Conservation (phyloP, 2,329 filamentous ascomycete species). For the Aureobasidium sp. region DNA sequence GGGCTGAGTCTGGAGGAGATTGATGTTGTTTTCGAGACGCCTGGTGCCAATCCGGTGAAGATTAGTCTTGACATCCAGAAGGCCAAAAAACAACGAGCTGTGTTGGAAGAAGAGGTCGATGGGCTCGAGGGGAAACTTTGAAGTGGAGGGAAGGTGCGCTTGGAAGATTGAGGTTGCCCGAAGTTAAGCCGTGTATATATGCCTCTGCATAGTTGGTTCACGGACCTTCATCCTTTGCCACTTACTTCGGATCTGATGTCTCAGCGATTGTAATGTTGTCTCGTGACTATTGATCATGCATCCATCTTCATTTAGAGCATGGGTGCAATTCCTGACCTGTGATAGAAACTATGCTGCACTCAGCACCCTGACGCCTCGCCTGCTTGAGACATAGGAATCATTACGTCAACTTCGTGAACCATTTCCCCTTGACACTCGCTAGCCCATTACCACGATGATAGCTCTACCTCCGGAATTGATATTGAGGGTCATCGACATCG, state of each 20-base stretch:
- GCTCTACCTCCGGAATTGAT: not conserved
- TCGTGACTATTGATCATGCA: too few species aligned
- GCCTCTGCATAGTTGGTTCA: too few species aligned
- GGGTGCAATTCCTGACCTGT: too few species aligned
- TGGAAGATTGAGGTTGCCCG: not conserved
- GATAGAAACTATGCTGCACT: too few species aligned
- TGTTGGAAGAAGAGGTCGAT: not conserved
- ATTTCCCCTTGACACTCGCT: not conserved
- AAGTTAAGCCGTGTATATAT: not conserved
- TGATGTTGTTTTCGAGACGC: constrained; percentile 48
- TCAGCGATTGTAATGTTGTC: too few species aligned
- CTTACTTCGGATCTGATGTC: too few species aligned
- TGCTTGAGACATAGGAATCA: not conserved
- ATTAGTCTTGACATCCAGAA: constrained; percentile 33
- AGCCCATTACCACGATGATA: not conserved
- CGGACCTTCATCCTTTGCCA: too few species aligned
- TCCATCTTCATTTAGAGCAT: too few species aligned
- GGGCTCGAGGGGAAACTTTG: not conserved
- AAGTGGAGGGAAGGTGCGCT: not conserved
- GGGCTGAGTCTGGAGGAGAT: constrained; percentile 47
- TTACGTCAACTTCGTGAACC: not conserved
- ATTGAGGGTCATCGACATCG: not conserved
- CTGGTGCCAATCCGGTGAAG: constrained; percentile 34
- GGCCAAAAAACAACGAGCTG: constrained; percentile 14
- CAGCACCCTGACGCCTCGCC: not conserved